Evolutionary conservation across 768 basidiomycete genomes (phyloP).

Genomic region (Xerocomellus intermedius): DNA sequence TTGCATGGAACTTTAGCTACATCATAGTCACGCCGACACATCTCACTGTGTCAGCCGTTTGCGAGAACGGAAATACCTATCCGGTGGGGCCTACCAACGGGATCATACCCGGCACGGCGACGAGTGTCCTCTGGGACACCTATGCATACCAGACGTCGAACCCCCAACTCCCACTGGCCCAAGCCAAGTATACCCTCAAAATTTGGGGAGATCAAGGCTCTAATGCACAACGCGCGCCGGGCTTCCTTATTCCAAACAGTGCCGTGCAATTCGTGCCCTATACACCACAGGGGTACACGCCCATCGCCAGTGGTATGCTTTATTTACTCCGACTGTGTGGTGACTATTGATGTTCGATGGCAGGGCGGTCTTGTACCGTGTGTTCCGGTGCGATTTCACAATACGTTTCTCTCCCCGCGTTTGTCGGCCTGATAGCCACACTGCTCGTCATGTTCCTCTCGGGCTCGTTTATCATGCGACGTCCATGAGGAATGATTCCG

Average conservation of each 20-base stretch:
- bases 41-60: conserved; percentile 60
- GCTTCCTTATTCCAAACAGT: conserved; percentile 51
- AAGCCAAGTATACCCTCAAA: conserved; percentile 56
- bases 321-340: background rate
- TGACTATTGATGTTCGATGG: background rate
- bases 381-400: conserved; percentile 23
- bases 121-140: conserved; percentile 56
- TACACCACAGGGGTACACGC: conserved; percentile 49
- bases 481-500: background rate
- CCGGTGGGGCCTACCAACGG: conserved; percentile 56
- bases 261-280: conserved; percentile 58
- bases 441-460: conserved; percentile 23
- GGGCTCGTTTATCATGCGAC: conserved; percentile 10
- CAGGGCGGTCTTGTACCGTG: conserved; percentile 19
- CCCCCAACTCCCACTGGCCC: conserved; percentile 51
- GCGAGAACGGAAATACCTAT: conserved; percentile 66
- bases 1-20: conserved; percentile 87
- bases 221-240: conserved; percentile 44
- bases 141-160: conserved; percentile 49
- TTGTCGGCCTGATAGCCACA: conserved; percentile 15
- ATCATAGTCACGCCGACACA: conserved; percentile 62
- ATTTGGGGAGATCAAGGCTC: conserved; percentile 59
- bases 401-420: conserved; percentile 9
- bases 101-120: conserved; percentile 49
- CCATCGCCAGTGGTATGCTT: conserved; percentile 38